Conservation (phyloP, 2,329 filamentous ascomycete genomes). For the Fusarium duplospermum region DNA sequence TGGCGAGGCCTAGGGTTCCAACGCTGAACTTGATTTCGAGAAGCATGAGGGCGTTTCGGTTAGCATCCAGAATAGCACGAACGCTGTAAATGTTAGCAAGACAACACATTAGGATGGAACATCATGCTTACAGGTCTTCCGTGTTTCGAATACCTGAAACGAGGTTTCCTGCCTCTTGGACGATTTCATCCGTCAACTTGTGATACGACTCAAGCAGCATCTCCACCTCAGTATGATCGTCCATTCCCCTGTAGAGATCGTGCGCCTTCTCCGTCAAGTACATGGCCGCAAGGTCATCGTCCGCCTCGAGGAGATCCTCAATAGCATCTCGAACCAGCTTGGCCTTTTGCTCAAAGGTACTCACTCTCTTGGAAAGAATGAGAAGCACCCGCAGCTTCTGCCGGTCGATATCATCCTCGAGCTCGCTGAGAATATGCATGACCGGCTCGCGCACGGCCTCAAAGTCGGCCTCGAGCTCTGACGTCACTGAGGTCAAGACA, state of each 20-base stretch:
- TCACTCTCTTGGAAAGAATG: conserved; percentile 93
- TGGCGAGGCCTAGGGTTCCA: conserved; percentile 91
- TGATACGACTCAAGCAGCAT: conserved; percentile 97
- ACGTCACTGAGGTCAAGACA: conserved; percentile 92
- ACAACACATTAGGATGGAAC: background rate
- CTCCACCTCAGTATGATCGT: conserved; percentile 96
- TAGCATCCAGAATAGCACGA: conserved; percentile 96
- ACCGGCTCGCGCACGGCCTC: conserved; percentile 94
- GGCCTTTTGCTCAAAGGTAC: conserved; percentile 97
- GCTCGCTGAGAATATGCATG: conserved; percentile 84
- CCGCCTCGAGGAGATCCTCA: conserved; percentile 93
- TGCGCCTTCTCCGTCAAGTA: conserved; percentile 90
- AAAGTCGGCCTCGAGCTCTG: conserved; percentile 92
- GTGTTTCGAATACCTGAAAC: conserved; percentile 97
- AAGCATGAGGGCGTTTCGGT: conserved; percentile 97
- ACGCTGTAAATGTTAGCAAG: conserved; percentile 67
- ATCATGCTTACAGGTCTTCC: conserved; percentile 85
- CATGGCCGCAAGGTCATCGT: conserved; percentile 95
- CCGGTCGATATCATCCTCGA: conserved; percentile 96
- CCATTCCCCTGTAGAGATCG: conserved; percentile 77
- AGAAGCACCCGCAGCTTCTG: conserved; percentile 92
- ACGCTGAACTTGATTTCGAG: conserved; percentile 97
- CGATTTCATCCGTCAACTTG: conserved; percentile 97
- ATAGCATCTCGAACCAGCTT: conserved; percentile 94
- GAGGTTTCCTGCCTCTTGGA: conserved; percentile 92